Percentiles rank a stretch among this genome's conserved stretches.
These are phyloP conservation scores for Meripilus lineatus DNA, from an alignment of 1,284 basidiomycete species.

Conservation along the genomic window DNA sequence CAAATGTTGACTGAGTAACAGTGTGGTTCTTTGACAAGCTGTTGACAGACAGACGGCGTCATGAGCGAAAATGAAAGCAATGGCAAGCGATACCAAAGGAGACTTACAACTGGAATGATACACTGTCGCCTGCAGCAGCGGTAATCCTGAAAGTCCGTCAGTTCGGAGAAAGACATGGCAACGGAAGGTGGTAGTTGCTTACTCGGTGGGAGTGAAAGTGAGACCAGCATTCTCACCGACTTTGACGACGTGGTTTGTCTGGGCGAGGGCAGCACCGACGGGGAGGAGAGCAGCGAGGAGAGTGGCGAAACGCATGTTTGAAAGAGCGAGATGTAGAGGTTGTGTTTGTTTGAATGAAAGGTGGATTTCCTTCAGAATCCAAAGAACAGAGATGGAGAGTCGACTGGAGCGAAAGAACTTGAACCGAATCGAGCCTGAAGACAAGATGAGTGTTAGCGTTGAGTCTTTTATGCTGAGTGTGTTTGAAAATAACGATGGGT, in stretches of 20 bases:
- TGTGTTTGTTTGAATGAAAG: conserved; percentile 12
- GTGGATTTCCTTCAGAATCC: conserved; percentile 2
- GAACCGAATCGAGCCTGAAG: conserved; percentile 30
- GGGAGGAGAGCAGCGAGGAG: conserved; percentile 38
- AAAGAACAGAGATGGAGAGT: neutral
- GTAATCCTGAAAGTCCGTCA: conserved; percentile 36
- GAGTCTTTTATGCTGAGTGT: conserved; percentile 1
- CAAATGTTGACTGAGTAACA: conserved; percentile 57
- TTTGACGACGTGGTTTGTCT: conserved; percentile 31
- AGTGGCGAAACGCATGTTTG: conserved; percentile 50
- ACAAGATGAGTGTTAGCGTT: neutral
- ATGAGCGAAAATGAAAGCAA: conserved; percentile 7
- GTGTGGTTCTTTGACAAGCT: conserved; percentile 38
- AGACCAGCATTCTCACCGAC: conserved; percentile 44
- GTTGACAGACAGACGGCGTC: neutral
- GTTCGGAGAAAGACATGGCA: too few species aligned
- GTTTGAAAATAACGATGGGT: neutral
- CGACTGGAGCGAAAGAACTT: conserved; percentile 21
- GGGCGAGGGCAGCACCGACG: conserved; percentile 35
- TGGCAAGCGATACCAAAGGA: neutral
- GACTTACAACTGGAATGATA: conserved; percentile 49
- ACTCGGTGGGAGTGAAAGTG: conserved; percentile 37
- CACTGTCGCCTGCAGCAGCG: conserved; percentile 45
- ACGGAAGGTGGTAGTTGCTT: conserved; percentile 1
- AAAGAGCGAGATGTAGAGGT: conserved; percentile 12